A percentile compares a stretch with the other conserved stretches of the same genome.
Conservation (phyloP, 2,329 filamentous ascomycete genomes). For the Stylonectria norvegica region DNA sequence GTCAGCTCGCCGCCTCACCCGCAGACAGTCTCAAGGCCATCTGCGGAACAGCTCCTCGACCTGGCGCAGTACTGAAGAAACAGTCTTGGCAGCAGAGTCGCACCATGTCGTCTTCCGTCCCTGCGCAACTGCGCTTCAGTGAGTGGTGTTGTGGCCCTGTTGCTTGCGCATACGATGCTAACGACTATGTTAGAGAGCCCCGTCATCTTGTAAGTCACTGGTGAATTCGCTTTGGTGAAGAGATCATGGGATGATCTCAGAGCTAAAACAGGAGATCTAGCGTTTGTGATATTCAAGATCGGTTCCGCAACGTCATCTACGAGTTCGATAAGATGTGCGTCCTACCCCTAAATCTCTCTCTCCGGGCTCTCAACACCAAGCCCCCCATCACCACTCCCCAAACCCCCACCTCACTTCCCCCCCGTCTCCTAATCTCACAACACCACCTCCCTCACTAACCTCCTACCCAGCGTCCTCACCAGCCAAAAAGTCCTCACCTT, state of each 20-base stretch:
- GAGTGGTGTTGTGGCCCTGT: constrained; percentile 16
- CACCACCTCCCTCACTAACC: constrained; percentile 4
- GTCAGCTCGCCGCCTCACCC: too few species aligned
- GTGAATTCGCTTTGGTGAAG: background rate
- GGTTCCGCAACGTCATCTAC: constrained; percentile 78
- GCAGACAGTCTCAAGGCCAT: too few species aligned
- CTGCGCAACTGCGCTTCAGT: constrained; percentile 33
- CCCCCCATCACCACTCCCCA: constrained; percentile 4
- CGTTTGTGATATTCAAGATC: constrained; percentile 93
- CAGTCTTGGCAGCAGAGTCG: too few species aligned
- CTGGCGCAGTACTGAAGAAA: too few species aligned
- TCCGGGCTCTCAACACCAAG: constrained; percentile 2
- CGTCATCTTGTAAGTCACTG: constrained; percentile 46
- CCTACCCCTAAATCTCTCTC: background rate
- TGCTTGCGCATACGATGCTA: constrained; percentile 7
- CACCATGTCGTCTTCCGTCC: constrained; percentile 16
- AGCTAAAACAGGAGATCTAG: constrained; percentile 41
- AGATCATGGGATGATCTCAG: background rate
- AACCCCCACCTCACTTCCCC: constrained; percentile 10
- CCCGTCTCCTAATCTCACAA: constrained; percentile 1
- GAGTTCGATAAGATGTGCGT: constrained; percentile 78
- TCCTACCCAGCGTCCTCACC: constrained; percentile 55
- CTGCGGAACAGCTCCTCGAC: too few species aligned
- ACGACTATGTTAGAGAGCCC: constrained; percentile 40
- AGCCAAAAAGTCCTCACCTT: constrained; percentile 66